A percentile compares a stretch with the other conserved stretches of the same genome.
These are phyloP conservation scores for Durusdinium trenchii DNA, from an alignment of 73 alveolate species.

Conservation along the genomic window DNA sequence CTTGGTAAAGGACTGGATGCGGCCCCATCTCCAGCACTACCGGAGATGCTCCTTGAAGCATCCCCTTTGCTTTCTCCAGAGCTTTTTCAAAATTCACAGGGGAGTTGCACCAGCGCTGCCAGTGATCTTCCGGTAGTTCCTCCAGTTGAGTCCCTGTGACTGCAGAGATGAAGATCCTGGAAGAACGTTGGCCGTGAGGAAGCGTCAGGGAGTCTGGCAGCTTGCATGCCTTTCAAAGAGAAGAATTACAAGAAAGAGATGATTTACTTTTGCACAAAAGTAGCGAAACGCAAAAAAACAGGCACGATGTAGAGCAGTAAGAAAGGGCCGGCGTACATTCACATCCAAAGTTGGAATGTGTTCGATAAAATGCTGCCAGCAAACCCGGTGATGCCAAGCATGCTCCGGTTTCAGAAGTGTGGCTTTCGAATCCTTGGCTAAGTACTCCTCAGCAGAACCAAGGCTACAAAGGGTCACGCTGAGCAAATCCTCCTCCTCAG, in stretches of 20 bases:
- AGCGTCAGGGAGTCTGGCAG: background rate
- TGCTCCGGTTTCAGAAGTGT: constrained; percentile 29
- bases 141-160: constrained; percentile 27
- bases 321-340: background rate
- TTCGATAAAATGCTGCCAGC: background rate
- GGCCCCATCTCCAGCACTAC: constrained; percentile 74
- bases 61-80: background rate
- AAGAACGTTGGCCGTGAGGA: constrained; percentile 18
- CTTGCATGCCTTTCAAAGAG: background rate
- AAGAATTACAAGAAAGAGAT: background rate
- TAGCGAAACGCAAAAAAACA: background rate
- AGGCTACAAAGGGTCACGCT: constrained; percentile 42
- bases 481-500: constrained; percentile 35
- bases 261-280: background rate
- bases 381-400: constrained; percentile 61
- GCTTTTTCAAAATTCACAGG: constrained; percentile 41
- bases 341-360: background rate
- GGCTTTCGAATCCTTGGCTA: constrained; percentile 8
- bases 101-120: constrained; percentile 55
- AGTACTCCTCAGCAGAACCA: constrained; percentile 4
- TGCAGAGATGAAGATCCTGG: constrained; percentile 17
- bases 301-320: background rate
- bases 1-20: constrained; percentile 28
- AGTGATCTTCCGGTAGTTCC: constrained; percentile 33
- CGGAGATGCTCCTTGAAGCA: background rate